Evolutionary conservation across 1,284 basidiomycete genomes (phyloP).

Genomic region (Ceratobasidium sp.): DNA sequence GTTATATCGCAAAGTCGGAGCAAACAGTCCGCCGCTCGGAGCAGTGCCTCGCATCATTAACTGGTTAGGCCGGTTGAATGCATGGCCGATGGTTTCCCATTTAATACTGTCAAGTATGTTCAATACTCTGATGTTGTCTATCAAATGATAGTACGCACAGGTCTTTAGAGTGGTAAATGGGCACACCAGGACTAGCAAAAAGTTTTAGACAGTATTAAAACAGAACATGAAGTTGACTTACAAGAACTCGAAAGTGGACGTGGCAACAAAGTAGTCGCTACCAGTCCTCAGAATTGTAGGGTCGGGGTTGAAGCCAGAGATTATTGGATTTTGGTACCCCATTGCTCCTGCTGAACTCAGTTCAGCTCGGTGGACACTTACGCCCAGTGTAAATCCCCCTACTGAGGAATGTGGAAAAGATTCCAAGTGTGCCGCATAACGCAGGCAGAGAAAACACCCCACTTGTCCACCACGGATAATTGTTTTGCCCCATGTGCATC

Average conservation of each 20-base stretch:
- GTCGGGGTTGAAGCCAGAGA: constrained; percentile 41
- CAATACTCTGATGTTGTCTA: background rate
- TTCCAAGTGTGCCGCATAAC: background rate
- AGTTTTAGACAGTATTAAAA: background rate
- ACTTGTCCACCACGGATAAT: background rate
- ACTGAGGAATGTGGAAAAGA: constrained; percentile 1
- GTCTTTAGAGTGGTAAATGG: constrained; percentile 43
- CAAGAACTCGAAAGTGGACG: constrained; percentile 43
- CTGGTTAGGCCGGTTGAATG: constrained; percentile 40
- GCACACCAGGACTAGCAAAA: constrained; percentile 36
- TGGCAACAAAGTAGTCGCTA: constrained; percentile 42
- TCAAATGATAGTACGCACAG: constrained; percentile 8
- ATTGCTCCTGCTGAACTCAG: background rate
- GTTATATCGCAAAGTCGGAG: constrained; percentile 39
- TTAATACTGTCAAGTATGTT: constrained; percentile 22
- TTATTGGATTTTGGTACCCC: constrained; percentile 35
- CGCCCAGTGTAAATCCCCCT: background rate
- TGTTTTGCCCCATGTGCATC: background rate
- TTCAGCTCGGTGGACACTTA: background rate
- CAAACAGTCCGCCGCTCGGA: constrained; percentile 40
- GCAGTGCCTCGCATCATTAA: constrained; percentile 41
- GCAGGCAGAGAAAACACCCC: background rate
- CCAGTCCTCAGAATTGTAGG: constrained; percentile 40
- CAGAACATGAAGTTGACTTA: background rate
- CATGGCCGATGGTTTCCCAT: constrained; percentile 42